phyloP scores from a whole-genome alignment of 768 basidiomycete genomes.

The Termitomyces sp. region DNA sequence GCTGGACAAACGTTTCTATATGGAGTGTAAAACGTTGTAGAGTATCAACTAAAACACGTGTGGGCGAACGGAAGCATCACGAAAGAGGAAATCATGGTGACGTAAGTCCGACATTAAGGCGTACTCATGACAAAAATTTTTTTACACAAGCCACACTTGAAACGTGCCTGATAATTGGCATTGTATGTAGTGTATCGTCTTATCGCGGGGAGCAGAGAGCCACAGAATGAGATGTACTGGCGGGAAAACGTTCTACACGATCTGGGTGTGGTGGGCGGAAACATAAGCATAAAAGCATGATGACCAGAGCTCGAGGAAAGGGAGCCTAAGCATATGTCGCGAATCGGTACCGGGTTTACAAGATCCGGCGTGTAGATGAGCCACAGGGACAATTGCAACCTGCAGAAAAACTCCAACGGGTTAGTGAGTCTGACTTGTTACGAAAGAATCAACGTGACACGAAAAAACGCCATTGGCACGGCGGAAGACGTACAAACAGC shows the following conservation, averaged over 20 bases:
- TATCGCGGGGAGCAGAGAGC: not conserved
- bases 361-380: not conserved
- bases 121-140: not conserved
- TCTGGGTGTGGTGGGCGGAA: not conserved
- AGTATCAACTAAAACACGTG: no score
- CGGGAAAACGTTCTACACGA: not conserved
- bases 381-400: not conserved
- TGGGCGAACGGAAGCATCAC: not conserved
- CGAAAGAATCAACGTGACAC: not conserved
- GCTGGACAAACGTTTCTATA: not conserved
- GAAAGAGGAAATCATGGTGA: not conserved
- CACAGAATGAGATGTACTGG: not conserved
- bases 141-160: not conserved
- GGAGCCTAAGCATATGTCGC: not conserved
- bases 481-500: conserved; percentile 4
- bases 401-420: not conserved
- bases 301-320: not conserved
- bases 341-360: not conserved
- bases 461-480: conserved; percentile 5
- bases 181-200: not conserved
- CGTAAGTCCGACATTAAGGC: not conserved
- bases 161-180: not conserved
- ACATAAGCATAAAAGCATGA: not conserved
- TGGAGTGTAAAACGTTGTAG: no score
- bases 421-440: not conserved